phyloP scores from a whole-genome alignment of 2,329 filamentous ascomycete species.

The Neofusicoccum kwambonambiense region DNA sequence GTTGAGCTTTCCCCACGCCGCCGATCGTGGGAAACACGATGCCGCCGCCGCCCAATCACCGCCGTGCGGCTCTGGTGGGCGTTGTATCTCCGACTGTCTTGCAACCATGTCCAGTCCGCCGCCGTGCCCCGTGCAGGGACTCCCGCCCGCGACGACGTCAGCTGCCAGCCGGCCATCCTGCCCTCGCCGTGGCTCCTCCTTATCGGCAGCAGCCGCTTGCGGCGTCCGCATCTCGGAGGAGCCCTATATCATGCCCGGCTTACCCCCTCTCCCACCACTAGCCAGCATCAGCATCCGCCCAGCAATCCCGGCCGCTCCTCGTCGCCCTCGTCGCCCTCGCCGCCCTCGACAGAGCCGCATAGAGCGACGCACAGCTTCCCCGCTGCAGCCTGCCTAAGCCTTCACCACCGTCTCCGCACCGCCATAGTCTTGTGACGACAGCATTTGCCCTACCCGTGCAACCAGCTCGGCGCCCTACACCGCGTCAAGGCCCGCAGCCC shows the following conservation, averaged over 20 bases:
- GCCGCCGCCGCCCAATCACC: background rate
- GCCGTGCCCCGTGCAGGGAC: background rate
- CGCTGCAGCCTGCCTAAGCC: conserved; percentile 3
- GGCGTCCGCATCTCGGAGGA: background rate
- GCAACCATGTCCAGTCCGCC: background rate
- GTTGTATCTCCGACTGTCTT: conserved; percentile 3
- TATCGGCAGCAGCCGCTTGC: background rate
- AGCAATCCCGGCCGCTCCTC: background rate
- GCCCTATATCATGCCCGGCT: conserved; percentile 9
- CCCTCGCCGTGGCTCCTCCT: background rate
- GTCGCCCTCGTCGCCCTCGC: background rate
- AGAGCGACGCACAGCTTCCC: conserved; percentile 10
- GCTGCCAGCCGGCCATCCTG: background rate
- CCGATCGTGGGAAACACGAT: conserved; percentile 6
- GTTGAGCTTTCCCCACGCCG: conserved; percentile 6
- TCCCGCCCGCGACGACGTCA: background rate
- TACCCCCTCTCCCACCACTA: background rate
- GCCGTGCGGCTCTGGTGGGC: background rate
- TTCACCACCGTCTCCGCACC: background rate
- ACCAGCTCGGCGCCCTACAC: conserved; percentile 6
- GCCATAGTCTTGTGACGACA: background rate
- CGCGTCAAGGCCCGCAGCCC: background rate
- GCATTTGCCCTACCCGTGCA: background rate
- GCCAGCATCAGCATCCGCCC: background rate
- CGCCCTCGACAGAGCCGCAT: background rate